Conservation (phyloP, 495 filamentous ascomycete genomes). For the Astrothelium subdiscretum region DNA sequence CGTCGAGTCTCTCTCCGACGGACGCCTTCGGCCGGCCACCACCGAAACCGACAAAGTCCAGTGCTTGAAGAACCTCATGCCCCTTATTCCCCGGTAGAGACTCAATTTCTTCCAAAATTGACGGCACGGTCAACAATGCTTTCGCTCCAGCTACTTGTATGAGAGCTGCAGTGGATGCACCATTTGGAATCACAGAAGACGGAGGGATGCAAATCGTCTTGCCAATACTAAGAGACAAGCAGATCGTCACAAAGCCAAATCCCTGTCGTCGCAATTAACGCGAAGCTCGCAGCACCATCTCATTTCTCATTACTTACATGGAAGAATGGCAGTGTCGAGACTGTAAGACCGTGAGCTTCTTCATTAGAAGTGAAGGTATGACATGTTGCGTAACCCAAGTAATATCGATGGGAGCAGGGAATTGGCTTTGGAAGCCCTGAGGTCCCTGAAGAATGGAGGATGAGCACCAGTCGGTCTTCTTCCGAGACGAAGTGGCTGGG, state of each 20-base stretch:
- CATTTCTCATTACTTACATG: neutral
- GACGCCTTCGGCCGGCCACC: neutral
- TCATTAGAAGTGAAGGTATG: neutral
- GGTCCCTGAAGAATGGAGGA: neutral
- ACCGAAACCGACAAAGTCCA: neutral
- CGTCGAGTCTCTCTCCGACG: neutral
- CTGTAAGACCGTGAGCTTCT: neutral
- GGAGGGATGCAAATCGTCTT: neutral
- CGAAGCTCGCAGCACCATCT: neutral
- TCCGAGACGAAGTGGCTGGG: neutral
- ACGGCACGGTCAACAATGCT: neutral
- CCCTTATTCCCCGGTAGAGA: neutral
- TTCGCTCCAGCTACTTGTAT: neutral
- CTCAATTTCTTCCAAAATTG: neutral
- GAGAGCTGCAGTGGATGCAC: neutral
- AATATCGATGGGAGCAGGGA: neutral
- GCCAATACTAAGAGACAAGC: neutral
- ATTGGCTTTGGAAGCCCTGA: neutral
- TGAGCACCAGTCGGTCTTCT: neutral
- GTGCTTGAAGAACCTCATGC: neutral
- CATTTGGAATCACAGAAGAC: neutral
- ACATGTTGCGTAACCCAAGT: neutral
- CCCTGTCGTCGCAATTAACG: neutral
- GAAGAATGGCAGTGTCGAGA: neutral
- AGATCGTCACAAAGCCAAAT: neutral